Conservation (phyloP, 73 alveolate species). For the Paramecium tetraurelia region DNA sequence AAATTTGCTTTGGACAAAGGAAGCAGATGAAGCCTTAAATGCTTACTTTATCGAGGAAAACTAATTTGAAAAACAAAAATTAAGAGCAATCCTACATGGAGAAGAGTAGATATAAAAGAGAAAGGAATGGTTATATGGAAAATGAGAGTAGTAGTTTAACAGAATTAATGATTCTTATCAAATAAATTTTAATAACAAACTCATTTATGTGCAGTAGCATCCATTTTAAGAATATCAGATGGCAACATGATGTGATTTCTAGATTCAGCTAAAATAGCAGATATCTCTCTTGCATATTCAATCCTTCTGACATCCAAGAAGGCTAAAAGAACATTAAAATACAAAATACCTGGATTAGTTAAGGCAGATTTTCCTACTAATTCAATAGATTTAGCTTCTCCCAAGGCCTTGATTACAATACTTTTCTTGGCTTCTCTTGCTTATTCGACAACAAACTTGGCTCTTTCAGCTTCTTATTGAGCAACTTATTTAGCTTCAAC, state of each 20-base stretch:
- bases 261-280: slow-evolving; percentile 73
- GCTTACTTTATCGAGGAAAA: neutral
- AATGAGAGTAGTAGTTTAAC: neutral
- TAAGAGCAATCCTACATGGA: neutral
- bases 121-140: neutral
- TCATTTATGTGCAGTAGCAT: slow-evolving; percentile 20
- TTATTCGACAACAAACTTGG: slow-evolving; percentile 88
- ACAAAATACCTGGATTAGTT: slow-evolving; percentile 57
- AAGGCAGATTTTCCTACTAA: slow-evolving; percentile 76
- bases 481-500: slow-evolving; percentile 96
- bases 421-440: slow-evolving; percentile 89
- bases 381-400: slow-evolving; percentile 85
- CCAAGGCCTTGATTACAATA: slow-evolving; percentile 92
- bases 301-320: slow-evolving; percentile 85
- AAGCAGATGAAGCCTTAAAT: slow-evolving; percentile 21
- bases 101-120: neutral
- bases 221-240: slow-evolving; percentile 72
- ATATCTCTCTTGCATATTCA: slow-evolving; percentile 87
- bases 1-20: slow-evolving; percentile 5
- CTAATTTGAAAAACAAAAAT: neutral
- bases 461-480: slow-evolving; percentile 94
- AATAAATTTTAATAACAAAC: neutral
- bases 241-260: slow-evolving; percentile 80
- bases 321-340: slow-evolving; percentile 59
- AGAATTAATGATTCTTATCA: neutral